A percentile compares a stretch with the other conserved stretches of the same genome.
Conservation (phyloP, 106 monocot genomes). For the Gastrodia elata region DNA sequence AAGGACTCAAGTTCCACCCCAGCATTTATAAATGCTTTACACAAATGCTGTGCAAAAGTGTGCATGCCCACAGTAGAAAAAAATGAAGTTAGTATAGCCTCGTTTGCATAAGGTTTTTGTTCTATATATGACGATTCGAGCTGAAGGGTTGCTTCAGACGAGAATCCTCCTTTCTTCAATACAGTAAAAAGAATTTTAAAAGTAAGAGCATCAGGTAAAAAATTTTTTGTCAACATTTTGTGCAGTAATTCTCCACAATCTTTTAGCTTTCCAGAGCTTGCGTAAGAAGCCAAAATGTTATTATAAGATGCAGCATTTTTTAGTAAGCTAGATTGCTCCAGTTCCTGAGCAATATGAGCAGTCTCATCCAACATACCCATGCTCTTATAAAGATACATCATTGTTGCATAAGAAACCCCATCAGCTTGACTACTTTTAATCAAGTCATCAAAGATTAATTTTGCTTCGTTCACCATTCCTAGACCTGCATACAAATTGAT, state of each 20-base stretch:
- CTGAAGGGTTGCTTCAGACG: slow-evolving; percentile 43
- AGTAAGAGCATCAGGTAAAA: slow-evolving; percentile 40
- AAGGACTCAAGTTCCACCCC: slow-evolving; percentile 27
- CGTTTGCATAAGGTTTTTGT: slow-evolving; percentile 43
- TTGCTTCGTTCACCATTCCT: slow-evolving; percentile 64
- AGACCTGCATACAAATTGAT: slow-evolving; percentile 61
- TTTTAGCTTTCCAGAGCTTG: slow-evolving; percentile 36
- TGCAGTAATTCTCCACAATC: slow-evolving; percentile 55
- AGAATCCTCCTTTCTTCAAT: slow-evolving; percentile 44
- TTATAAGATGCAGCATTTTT: slow-evolving; percentile 56
- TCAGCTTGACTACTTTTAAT: slow-evolving; percentile 36
- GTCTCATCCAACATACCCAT: slow-evolving; percentile 80
- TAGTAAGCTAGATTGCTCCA: slow-evolving; percentile 43
- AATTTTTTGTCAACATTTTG: slow-evolving; percentile 39
- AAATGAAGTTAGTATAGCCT: slow-evolving; percentile 40
- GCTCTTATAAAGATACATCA: slow-evolving; percentile 75
- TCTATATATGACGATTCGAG: slow-evolving; percentile 47
- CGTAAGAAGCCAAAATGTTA: slow-evolving; percentile 52
- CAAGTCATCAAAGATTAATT: slow-evolving; percentile 43
- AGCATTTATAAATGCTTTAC: slow-evolving; percentile 29
- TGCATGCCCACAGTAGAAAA: slow-evolving; percentile 55
- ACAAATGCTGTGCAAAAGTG: slow-evolving; percentile 34
- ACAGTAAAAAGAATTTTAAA: slow-evolving; percentile 51
- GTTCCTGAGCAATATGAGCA: slow-evolving; percentile 34
- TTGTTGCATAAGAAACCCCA: slow-evolving; percentile 62